Base-by-base conservation (phyloP, 2,329 filamentous ascomycete genomes). In the Graphium sp. region DNA sequence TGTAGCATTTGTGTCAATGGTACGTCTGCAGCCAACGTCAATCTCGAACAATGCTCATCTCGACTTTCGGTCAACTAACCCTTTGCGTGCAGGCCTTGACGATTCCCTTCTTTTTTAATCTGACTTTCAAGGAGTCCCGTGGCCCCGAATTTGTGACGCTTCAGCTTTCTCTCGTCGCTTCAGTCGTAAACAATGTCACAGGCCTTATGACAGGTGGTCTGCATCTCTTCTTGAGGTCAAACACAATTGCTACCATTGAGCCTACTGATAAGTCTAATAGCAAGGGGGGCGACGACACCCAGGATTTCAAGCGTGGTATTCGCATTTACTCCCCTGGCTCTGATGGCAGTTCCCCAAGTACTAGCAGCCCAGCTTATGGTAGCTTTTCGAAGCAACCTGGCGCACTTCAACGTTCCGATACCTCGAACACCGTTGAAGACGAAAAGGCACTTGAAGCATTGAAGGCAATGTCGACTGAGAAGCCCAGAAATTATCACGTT, bases 191-290 rank as follows among this genome's bases (percentile, higher is more conserved):
- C 11, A 78, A 78, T 41, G 55, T 76, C 3, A 72, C 73, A 0
- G 75, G 74, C 3, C 50, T 80, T 11, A 58, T 73, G 44, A 73
- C 67, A 11, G 70, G 73, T 4, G 63, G 71, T 11, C 56, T 79
- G 15, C 74, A 79, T 39, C 52, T 80, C 7, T 74, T 78, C 39
- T 56, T 81, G 28, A 65, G 74, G 37, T 70, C 72, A 4, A 74
- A 69, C 37, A 66, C 62, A 10, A 56, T 63, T 9, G 59, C 63
- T 9, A 65, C 65, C 16, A 67, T 72, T 28, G 60, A 48, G 31
- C 52, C 55, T 39, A 53, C 55, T 27, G 53, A 58, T 47, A 58
- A 57, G 49, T 39, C 45, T 38, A 19, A 27, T 5, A 32, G 29
- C n/a, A 21, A 29, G 26, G 26, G 21, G 7, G 61, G 60, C 43